Percentiles rank a stretch among this genome's conserved stretches.
These are phyloP conservation scores for Elaeis guineensis DNA, from an alignment of 176 grass and related monocot genomes.

Conservation along the genomic window DNA sequence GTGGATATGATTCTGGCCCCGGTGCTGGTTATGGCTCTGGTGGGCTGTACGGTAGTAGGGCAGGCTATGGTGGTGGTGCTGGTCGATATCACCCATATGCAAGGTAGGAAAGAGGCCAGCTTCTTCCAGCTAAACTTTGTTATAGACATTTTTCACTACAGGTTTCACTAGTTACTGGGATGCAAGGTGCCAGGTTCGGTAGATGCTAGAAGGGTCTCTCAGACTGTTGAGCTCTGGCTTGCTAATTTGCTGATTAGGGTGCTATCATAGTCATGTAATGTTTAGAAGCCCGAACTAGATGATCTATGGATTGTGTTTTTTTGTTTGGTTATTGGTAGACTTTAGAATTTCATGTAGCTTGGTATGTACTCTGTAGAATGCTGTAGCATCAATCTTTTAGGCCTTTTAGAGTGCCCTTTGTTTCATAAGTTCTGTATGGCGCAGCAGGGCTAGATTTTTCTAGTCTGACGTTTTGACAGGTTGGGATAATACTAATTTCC, in stretches of 20 bases:
- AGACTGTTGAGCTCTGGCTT: background rate
- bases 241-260: constrained; percentile 19
- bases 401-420: too few relatives aligned
- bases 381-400: too few relatives aligned
- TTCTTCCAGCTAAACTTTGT: constrained; percentile 6
- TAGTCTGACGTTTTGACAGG: too few relatives aligned
- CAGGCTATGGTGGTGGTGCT: constrained; percentile 38
- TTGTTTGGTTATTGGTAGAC: too few relatives aligned
- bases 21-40: constrained; percentile 48
- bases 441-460: too few relatives aligned
- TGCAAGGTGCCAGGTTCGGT: constrained; percentile 7
- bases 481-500: too few relatives aligned
- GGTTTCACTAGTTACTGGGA: constrained; percentile 8
- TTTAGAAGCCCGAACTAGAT: too few relatives aligned
- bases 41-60: constrained; percentile 29
- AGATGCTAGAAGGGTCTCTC: background rate
- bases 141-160: background rate
- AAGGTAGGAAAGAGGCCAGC: constrained; percentile 23
- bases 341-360: too few relatives aligned
- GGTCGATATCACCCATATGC: constrained; percentile 80
- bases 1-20: constrained; percentile 21
- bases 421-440: too few relatives aligned
- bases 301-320: too few relatives aligned
- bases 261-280: too few relatives aligned
- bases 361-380: too few relatives aligned